Conservation (phyloP, 768 basidiomycete genomes). For the Trametopsis cervina region DNA sequence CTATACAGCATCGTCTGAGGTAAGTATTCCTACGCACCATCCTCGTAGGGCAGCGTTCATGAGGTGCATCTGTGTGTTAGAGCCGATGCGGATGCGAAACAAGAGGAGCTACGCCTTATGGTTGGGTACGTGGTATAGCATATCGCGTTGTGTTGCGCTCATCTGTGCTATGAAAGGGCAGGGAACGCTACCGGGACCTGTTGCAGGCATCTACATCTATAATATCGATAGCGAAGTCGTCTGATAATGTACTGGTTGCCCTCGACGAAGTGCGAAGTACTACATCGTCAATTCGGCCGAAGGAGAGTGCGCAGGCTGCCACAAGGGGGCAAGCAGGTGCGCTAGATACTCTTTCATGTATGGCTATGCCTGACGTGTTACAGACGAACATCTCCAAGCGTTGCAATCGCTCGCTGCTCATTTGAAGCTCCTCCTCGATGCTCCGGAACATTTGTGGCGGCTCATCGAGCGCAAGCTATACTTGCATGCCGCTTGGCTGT, state of each 20-base stretch:
- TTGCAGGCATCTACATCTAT: conserved; percentile 84
- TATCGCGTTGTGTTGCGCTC: conserved; percentile 12
- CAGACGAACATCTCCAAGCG: conserved; percentile 61
- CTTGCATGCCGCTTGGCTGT: conserved; percentile 82
- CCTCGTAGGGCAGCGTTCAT: background rate
- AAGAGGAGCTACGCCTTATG: conserved; percentile 84
- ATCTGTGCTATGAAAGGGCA: conserved; percentile 50
- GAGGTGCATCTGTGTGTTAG: conserved; percentile 27
- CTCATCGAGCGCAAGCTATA: conserved; percentile 76
- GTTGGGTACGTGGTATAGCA: conserved; percentile 66
- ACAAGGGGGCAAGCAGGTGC: conserved; percentile 36
- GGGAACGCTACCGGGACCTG: conserved; percentile 86
- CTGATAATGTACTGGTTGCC: conserved; percentile 54
- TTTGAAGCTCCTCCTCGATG: conserved; percentile 85
- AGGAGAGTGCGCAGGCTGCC: conserved; percentile 36
- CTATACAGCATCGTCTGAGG: conserved; percentile 64
- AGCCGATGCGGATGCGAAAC: conserved; percentile 78
- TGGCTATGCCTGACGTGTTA: background rate
- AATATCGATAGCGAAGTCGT: conserved; percentile 65
- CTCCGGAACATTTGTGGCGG: conserved; percentile 88
- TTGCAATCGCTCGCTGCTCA: conserved; percentile 80
- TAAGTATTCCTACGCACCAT: conserved; percentile 22
- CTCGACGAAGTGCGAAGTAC: conserved; percentile 54
- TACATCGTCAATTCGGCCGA: conserved; percentile 41
- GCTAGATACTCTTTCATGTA: conserved; percentile 11